phyloP scores from a whole-genome alignment of 768 basidiomycete species.

The Amanita rubescens region DNA sequence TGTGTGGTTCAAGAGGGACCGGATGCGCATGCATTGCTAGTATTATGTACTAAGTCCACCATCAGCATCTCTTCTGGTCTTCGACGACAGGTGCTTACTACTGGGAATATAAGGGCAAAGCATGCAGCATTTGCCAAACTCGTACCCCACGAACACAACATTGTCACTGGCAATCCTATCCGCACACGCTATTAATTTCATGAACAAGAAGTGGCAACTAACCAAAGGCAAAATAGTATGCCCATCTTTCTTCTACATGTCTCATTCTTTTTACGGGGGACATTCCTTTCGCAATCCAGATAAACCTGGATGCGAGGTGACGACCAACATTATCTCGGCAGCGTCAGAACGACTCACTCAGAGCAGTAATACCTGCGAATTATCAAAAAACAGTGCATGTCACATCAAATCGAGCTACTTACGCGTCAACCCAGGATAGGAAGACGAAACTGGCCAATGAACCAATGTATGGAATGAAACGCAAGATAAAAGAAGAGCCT shows the following conservation, averaged over 20 bases:
- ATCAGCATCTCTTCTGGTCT: not conserved
- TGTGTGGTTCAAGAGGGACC: slow-evolving; percentile 69
- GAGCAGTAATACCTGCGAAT: slow-evolving; percentile 79
- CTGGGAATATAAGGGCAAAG: slow-evolving; percentile 78
- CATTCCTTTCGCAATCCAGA: slow-evolving; percentile 70
- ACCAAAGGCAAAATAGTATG: slow-evolving; percentile 85
- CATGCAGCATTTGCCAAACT: slow-evolving; percentile 74
- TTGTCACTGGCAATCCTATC: slow-evolving; percentile 67
- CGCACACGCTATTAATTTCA: too few relatives aligned
- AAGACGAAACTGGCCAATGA: slow-evolving; percentile 57
- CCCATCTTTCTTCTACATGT: slow-evolving; percentile 83
- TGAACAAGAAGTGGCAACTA: slow-evolving; percentile 11
- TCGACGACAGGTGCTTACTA: slow-evolving; percentile 37
- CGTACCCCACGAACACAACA: slow-evolving; percentile 65
- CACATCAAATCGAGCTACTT: slow-evolving; percentile 28
- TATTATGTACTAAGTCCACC: slow-evolving; percentile 62
- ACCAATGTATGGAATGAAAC: slow-evolving; percentile 60
- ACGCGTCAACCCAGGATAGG: slow-evolving; percentile 85
- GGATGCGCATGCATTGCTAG: slow-evolving; percentile 78
- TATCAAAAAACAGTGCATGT: not conserved
- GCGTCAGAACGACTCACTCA: slow-evolving; percentile 44
- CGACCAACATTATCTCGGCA: not conserved
- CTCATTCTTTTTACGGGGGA: slow-evolving; percentile 62
- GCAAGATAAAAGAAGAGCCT: slow-evolving; percentile 55
- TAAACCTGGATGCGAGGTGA: slow-evolving; percentile 36